These are phyloP conservation scores for Quercus robur DNA, from an alignment of 306 rosid species.

Conservation along the genomic window DNA sequence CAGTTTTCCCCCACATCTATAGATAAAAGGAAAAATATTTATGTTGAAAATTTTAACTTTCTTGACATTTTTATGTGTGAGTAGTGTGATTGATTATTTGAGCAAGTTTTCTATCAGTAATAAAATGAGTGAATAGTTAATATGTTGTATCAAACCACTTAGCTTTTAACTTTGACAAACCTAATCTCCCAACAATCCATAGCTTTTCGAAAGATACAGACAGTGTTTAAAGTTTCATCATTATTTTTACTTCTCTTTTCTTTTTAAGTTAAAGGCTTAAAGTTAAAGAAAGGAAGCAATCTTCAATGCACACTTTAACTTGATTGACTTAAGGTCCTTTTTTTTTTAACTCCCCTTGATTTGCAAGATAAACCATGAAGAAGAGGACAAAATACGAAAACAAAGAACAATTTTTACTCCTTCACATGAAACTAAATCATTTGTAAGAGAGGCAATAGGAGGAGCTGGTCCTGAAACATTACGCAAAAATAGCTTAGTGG, in stretches of 20 bases:
- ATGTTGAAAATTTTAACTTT: too few species aligned
- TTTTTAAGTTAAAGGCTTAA: not conserved
- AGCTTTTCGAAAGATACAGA: too few species aligned
- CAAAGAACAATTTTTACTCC: not conserved
- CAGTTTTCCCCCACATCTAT: too few species aligned
- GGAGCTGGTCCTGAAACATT: not conserved
- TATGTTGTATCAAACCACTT: too few species aligned
- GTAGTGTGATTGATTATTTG: too few species aligned
- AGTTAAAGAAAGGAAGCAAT: not conserved
- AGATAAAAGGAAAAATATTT: too few species aligned
- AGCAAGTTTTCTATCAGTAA: too few species aligned
- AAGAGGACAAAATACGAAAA: not conserved
- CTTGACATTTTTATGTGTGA: too few species aligned
- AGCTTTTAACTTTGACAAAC: too few species aligned
- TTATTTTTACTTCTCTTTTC: not conserved
- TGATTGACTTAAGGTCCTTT: not conserved
- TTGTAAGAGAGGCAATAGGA: not conserved
- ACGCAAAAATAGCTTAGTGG: not conserved
- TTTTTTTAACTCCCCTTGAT: not conserved
- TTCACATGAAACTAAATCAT: not conserved
- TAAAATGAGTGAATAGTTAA: too few species aligned
- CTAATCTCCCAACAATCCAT: too few species aligned
- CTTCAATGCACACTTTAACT: not conserved
- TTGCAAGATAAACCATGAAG: not conserved
- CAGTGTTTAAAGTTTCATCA: too few species aligned